Evolutionary conservation across 805 yeast species (phyloP).

Genomic region (Saccharomycopsis babjevae): DNA sequence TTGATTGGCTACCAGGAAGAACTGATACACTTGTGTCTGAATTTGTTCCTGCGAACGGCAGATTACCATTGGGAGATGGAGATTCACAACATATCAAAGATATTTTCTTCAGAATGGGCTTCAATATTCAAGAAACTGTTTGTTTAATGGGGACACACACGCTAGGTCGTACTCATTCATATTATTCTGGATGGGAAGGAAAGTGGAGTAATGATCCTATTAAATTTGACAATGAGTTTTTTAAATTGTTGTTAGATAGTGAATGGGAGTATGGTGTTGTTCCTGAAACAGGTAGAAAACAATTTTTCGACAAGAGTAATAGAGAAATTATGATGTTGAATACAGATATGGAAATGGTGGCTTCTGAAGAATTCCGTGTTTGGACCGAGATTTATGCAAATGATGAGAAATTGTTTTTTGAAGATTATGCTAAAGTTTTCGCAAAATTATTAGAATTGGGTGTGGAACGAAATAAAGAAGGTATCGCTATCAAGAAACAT

Average conservation of each 20-base stretch:
- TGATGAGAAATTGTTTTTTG: constrained; percentile 28
- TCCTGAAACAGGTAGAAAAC: constrained; percentile 33
- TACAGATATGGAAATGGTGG: constrained; percentile 35
- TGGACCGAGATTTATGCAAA: constrained; percentile 34
- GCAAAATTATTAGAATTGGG: constrained; percentile 37
- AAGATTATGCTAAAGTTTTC: constrained; percentile 33
- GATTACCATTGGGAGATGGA: constrained; percentile 40
- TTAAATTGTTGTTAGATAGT: constrained; percentile 26
- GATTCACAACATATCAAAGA: constrained; percentile 36
- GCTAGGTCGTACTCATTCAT: constrained; percentile 39
- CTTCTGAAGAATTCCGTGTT: constrained; percentile 26
- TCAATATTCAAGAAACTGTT: constrained; percentile 38
- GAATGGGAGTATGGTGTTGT: constrained; percentile 26
- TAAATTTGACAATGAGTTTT: constrained; percentile 35
- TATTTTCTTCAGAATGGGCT: constrained; percentile 38
- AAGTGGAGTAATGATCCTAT: constrained; percentile 36
- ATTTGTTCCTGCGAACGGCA: constrained; percentile 36
- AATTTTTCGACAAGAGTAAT: constrained; percentile 30
- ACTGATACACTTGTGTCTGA: constrained; percentile 29
- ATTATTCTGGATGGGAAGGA: constrained; percentile 40
- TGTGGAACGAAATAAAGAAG: constrained; percentile 12
- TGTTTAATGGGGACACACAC: constrained; percentile 40
- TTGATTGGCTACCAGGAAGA: constrained; percentile 42
- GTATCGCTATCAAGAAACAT: constrained; percentile 10
- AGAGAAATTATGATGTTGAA: constrained; percentile 36